phyloP scores from a whole-genome alignment of 1,284 basidiomycete species.

The Phellinidium pouzarii region DNA sequence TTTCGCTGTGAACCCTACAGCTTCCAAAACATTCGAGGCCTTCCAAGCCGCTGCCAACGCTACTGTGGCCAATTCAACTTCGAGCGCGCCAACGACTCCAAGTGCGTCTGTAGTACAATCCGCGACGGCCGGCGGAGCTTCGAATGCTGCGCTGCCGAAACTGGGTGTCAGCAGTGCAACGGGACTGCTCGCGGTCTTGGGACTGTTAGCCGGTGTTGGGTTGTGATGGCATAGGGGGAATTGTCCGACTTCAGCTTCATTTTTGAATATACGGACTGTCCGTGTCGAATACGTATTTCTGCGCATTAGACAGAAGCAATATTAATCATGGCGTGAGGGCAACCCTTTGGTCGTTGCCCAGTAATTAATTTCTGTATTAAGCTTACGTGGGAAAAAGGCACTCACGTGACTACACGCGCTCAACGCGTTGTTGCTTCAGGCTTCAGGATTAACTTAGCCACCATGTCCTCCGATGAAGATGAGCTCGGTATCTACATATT shows the following conservation, averaged over 20 bases:
- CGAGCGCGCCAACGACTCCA: slow-evolving; percentile 17
- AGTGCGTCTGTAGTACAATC: slow-evolving; percentile 20
- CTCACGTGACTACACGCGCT: too few species aligned
- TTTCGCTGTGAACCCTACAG: slow-evolving; percentile 34
- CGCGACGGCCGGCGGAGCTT: neutral
- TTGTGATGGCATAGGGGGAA: slow-evolving; percentile 25
- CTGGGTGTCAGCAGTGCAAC: slow-evolving; percentile 22
- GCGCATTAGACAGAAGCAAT: slow-evolving; percentile 12
- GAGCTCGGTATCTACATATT: slow-evolving; percentile 13
- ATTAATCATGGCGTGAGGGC: slow-evolving; percentile 8
- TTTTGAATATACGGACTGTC: neutral
- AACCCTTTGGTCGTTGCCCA: slow-evolving; percentile 15
- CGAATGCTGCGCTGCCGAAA: slow-evolving; percentile 12
- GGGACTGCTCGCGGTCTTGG: slow-evolving; percentile 29
- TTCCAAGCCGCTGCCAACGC: slow-evolving; percentile 30
- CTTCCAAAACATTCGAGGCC: slow-evolving; percentile 25
- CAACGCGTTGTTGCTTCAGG: too few species aligned
- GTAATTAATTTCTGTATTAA: too few species aligned
- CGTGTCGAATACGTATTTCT: neutral
- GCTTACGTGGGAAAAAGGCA: too few species aligned
- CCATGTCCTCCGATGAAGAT: slow-evolving; percentile 10
- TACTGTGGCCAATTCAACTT: slow-evolving; percentile 16
- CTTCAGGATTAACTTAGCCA: slow-evolving; percentile 7
- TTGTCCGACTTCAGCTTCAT: slow-evolving; percentile 7
- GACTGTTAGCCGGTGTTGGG: slow-evolving; percentile 31